phyloP scores from a whole-genome alignment of 441 rosid species.

The Sinapis alba region DNA sequence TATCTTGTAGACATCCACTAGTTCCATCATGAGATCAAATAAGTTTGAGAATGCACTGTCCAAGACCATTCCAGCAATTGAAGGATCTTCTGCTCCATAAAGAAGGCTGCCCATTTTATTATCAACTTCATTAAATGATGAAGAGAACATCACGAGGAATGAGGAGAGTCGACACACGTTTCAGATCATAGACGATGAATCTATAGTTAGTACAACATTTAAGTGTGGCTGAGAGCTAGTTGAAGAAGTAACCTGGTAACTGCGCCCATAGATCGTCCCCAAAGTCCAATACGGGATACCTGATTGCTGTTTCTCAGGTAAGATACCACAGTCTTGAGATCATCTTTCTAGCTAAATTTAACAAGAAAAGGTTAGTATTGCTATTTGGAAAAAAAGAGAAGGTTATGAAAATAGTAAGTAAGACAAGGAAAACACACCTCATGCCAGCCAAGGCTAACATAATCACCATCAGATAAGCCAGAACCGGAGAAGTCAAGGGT shows the following conservation, averaged over 20 bases:
- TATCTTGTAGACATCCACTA: conserved; percentile 92
- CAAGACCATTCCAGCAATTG: conserved; percentile 96
- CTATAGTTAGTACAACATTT: too few relatives aligned
- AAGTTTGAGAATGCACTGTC: conserved; percentile 97
- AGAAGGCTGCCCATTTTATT: conserved; percentile 70
- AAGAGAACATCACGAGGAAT: not conserved
- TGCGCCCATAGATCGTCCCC: conserved; percentile 99
- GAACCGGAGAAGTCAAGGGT: conserved; percentile 97
- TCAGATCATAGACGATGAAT: conserved; percentile 22
- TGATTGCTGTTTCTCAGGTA: conserved; percentile 73
- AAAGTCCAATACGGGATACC: conserved; percentile 84
- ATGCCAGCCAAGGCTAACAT: conserved; percentile 99
- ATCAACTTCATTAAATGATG: conserved; percentile 18
- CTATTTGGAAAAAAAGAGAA: conserved; percentile 5
- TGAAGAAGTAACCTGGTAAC: conserved; percentile 76
- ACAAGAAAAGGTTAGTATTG: conserved; percentile 25
- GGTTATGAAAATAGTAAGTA: conserved; percentile 10
- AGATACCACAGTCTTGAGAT: conserved; percentile 84
- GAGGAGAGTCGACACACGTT: conserved; percentile 14
- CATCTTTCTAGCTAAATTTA: conserved; percentile 64
- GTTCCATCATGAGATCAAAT: conserved; percentile 96
- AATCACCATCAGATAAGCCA: conserved; percentile 94
- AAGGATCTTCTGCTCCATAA: conserved; percentile 96
- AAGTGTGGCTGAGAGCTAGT: too few relatives aligned
- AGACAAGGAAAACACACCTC: conserved; percentile 60